Conservation (phyloP, 2,329 filamentous ascomycete species). For the Penicillium sp. region DNA sequence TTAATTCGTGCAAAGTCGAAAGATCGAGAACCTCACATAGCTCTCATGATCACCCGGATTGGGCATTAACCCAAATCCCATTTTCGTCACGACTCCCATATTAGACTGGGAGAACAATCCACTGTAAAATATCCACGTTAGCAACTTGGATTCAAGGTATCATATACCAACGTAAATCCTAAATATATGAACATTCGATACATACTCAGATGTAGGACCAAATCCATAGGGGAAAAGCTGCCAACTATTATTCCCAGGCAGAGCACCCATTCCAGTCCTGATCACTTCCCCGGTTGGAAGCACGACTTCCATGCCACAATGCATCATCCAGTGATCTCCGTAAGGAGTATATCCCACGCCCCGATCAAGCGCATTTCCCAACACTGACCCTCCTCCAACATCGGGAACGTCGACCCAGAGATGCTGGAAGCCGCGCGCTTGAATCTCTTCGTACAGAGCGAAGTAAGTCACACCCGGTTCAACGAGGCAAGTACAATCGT, state of each 20-base stretch:
- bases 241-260: conserved; percentile 17
- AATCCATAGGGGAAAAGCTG: conserved; percentile 14
- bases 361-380: conserved; percentile 15
- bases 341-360: conserved; percentile 18
- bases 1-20: neutral
- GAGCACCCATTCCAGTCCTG: conserved; percentile 15
- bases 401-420: conserved; percentile 18
- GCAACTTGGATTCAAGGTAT: too few species aligned
- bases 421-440: conserved; percentile 5
- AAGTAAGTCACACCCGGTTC: conserved; percentile 16
- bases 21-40: conserved; percentile 4
- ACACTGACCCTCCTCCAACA: conserved; percentile 16
- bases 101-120: conserved; percentile 16
- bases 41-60: conserved; percentile 15
- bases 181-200: neutral
- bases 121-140: neutral
- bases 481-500: conserved; percentile 12
- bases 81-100: conserved; percentile 16
- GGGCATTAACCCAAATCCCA: conserved; percentile 18
- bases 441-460: conserved; percentile 12
- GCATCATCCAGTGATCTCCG: conserved; percentile 17
- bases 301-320: conserved; percentile 16
- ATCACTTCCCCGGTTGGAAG: conserved; percentile 14
- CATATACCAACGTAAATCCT: neutral
- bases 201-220: conserved; percentile 13